Base-by-base conservation (phyloP, 2,329 filamentous ascomycete species). In the Ceratocystis huliohia region DNA sequence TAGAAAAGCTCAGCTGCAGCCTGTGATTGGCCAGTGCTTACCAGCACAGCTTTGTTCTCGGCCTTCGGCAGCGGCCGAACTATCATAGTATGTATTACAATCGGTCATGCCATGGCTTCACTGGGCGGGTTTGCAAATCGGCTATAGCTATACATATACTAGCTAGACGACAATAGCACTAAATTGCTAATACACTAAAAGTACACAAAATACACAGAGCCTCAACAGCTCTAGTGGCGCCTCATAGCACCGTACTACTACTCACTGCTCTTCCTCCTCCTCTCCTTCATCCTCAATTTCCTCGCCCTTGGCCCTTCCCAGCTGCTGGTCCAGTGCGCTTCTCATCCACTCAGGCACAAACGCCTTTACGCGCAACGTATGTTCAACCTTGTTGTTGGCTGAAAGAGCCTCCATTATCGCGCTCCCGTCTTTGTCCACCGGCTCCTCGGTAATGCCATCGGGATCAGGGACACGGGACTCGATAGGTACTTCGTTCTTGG, bases 301-400 rank as follows among this genome's bases (percentile, higher is more conserved):
- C 61, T 10, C 5, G 5, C 2, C 13, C 22, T 62, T 17, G 13
- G 25, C 63, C 28, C 53, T 48, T 22, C 41, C 59, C 64, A 61
- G 25, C 56, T 61, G 62, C 22, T 30, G 20, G 62, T 75, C 73
- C 59, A 83, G 70, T 15, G 76, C 76, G 22, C 71, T 70, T 65
- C 79, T 76, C 73, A 85, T 66, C 93, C 93, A 97, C 50, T 84
- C 79, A 0, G 92, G 91, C 71, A 96, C 86, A 75, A 96, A 88
- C 0, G 93, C 90, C 78, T 88, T 91, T 45, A 91, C 69, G 37
- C 56, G 37, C n/a, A 67, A 6, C 3, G 15, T 83, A 79, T 83
- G 65, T 82, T 64, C 59, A 13, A 57, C 61, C 73, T 37, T 70
- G 65, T 56, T 69, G 72, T 70, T 72, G 66, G 13, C 17, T 37